Percentiles rank a stretch among this genome's conserved stretches.
These are phyloP conservation scores for Didymella sp. DNA, from an alignment of 2,329 filamentous ascomycete genomes.

Conservation along the genomic window DNA sequence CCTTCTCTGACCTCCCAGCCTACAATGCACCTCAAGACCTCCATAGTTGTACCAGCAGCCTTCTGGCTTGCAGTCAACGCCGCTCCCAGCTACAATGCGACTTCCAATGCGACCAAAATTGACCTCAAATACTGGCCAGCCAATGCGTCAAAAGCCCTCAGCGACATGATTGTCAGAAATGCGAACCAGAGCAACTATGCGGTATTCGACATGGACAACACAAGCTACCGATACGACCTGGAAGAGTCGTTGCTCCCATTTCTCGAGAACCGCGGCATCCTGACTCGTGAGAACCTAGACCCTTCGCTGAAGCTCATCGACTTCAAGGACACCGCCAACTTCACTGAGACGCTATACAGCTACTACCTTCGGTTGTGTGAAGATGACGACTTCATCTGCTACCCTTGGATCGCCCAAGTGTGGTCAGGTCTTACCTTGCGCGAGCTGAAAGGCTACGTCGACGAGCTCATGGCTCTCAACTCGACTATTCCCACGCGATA, in stretches of 20 bases:
- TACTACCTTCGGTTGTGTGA: slow-evolving; percentile 43
- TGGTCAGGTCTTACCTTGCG: slow-evolving; percentile 39
- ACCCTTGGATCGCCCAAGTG: slow-evolving; percentile 41
- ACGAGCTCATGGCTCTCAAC: slow-evolving; percentile 41
- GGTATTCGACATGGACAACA: slow-evolving; percentile 46
- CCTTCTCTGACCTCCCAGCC: neutral
- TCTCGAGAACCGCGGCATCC: slow-evolving; percentile 42
- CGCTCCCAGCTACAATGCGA: slow-evolving; percentile 23
- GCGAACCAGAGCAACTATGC: slow-evolving; percentile 44
- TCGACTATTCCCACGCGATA: slow-evolving; percentile 32
- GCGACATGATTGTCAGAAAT: slow-evolving; percentile 38
- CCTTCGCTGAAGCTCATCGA: slow-evolving; percentile 40
- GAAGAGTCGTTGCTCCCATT: slow-evolving; percentile 41
- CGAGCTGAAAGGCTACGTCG: slow-evolving; percentile 38
- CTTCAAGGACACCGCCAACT: slow-evolving; percentile 44
- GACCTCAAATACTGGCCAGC: slow-evolving; percentile 38
- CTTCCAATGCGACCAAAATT: slow-evolving; percentile 21
- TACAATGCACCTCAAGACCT: slow-evolving; percentile 14
- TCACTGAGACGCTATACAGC: slow-evolving; percentile 40
- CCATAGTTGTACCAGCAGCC: slow-evolving; percentile 24
- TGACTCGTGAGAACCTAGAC: slow-evolving; percentile 40
- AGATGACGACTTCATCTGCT: slow-evolving; percentile 41
- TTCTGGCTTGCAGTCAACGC: slow-evolving; percentile 31
- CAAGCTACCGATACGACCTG: slow-evolving; percentile 40
- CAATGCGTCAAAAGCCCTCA: slow-evolving; percentile 35